Base-by-base conservation (phyloP, 2,329 filamentous ascomycete genomes). In the Teratosphaeria viscida region DNA sequence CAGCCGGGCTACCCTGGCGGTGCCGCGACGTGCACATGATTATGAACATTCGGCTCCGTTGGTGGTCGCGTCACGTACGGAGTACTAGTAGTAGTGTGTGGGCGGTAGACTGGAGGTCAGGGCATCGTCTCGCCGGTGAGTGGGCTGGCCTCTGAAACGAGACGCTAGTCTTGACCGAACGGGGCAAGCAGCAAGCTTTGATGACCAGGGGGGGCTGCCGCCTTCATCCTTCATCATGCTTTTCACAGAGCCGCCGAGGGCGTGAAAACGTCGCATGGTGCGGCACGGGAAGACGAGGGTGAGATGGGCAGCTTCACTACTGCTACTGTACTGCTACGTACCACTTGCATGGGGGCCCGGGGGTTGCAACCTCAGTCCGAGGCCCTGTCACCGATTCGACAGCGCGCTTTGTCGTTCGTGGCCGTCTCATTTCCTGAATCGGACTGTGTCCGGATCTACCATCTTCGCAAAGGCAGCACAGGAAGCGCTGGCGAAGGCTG, bases 401-500 rank as follows among this genome's bases (percentile, higher is more conserved):
- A 49, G 63, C 52, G 39, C 62, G 63, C 65, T 65, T 61, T 61
- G 62, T 63, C 61, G 63, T 62, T 57, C 58, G 60, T 61, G 60
- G 59, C 52, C 58, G 54, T 54, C 57, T 63, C 62, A 63, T 65
- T 65, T 64, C 63, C 64, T 59, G 59, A 65, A 60, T 60, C 56
- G 62, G 59, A 58, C 57, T 37, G 47, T 49, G 63, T 63, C 62
- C 65, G 64, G 62, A 66, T 66, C 26, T 32, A 55, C 55, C 47
- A 53, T 57, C 54, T 12, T 52, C 27, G 29, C 23, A 54, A 29
- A 19, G 52, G 19, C 26, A 32, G 11, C 14, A n/a, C 37, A 58
- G 34, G 47, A 54, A 54, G 23, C 49, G 49, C 29, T 23, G 16
- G 26, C 5, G 43, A 23, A 49, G 43, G 16, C 43, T 19, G 43